These are phyloP conservation scores for Orbilia ellipsospora DNA, from an alignment of 2,329 filamentous ascomycete genomes.

Conservation along the genomic window DNA sequence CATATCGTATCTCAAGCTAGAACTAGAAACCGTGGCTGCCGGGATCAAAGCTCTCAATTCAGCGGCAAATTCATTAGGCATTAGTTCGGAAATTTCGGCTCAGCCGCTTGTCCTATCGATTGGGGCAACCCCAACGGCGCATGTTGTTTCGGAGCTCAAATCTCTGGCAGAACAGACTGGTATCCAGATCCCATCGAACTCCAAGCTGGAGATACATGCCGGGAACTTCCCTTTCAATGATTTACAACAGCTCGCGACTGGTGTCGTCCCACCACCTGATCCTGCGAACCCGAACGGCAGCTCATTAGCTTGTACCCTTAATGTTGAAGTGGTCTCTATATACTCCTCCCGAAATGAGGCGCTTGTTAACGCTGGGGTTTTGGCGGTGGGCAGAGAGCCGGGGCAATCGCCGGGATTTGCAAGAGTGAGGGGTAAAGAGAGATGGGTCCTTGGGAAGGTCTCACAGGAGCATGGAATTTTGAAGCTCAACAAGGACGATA, in stretches of 20 bases:
- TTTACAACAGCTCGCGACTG: constrained; percentile 80
- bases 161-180: constrained; percentile 59
- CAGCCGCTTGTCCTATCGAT: constrained; percentile 70
- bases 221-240: constrained; percentile 81
- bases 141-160: constrained; percentile 54
- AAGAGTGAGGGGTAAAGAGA: constrained; percentile 67
- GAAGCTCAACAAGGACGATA: constrained; percentile 66
- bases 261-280: constrained; percentile 66
- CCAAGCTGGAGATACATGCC: constrained; percentile 76
- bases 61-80: constrained; percentile 60
- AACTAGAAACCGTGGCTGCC: constrained; percentile 69
- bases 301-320: constrained; percentile 74
- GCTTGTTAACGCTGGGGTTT: constrained; percentile 74
- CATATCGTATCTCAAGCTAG: constrained; percentile 69
- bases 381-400: constrained; percentile 78
- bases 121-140: constrained; percentile 79
- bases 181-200: constrained; percentile 58
- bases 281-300: constrained; percentile 65
- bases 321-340: constrained; percentile 77
- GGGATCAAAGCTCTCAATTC: constrained; percentile 62
- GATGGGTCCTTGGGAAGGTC: constrained; percentile 77
- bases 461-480: constrained; percentile 83
- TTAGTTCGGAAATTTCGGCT: constrained; percentile 19
- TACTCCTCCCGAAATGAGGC: constrained; percentile 76
- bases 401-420: constrained; percentile 80